Evolutionary conservation across 352 stramenopile species (phyloP), one percentile per base, ranked within the genome.

Genomic region (Globisporangium takayamanum): DNA sequence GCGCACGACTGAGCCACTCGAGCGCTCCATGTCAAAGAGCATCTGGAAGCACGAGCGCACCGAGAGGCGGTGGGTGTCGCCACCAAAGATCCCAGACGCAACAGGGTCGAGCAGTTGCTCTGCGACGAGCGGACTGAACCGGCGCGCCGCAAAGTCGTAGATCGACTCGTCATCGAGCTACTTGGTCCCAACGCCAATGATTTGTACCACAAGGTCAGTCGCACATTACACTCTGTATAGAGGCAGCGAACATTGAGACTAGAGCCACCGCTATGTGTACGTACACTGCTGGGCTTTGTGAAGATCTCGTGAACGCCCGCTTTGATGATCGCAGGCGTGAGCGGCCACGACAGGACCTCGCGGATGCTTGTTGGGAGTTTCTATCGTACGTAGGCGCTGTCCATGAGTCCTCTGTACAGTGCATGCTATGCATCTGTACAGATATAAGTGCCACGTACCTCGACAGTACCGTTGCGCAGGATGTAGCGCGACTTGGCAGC

Each of bases 41-140:
- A 93, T 68, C 8, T 72, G 66, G 53, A 96, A 93, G 64, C 87
- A 96, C 37, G 85, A 76, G 28, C 77, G 76, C 55, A 95, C 72
- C 5, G 84, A 94, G 30, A 96, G 69, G 14, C 87, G 60, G 39
- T 67, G 68, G 61, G 93, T 89, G 56, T 95, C 83, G 33, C 87
- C 87, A n/a, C 80, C 84, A 59, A 93, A 96, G 66, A 96, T 96
- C 5, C 87, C 87, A 5, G 82, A 93, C 5, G 71, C 64, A 59
- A 96, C 77, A 10, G 87, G 80, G 60, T 96, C 87, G 55, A 93
- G 59, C 33, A 96, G 73, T 3, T 68, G 69, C 55, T 96, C 79
- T 0, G 87, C 87, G 18, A 96, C 76, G 8, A 90, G 55, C 0
- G 80, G 73, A 57, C 82, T 90, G 62, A 96, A 95, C 25, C 86